Evolutionary conservation across 169 alveolate species (phyloP).

Genomic region (Amoebophrya sp.): DNA sequence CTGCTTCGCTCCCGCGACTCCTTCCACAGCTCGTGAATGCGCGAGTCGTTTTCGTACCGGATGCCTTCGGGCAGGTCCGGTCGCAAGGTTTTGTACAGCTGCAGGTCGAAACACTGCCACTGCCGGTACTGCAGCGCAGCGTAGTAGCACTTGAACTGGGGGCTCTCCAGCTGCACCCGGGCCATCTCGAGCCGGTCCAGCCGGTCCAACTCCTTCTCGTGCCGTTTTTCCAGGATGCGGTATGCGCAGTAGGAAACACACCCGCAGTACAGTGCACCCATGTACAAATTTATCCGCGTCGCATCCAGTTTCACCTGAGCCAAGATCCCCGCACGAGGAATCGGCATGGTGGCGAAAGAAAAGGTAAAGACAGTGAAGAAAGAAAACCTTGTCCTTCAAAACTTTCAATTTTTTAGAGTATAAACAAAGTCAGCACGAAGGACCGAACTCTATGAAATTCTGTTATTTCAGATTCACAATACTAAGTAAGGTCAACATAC

Average conservation of each 20-base stretch:
- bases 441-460: too few species aligned
- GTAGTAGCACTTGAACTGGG: background rate
- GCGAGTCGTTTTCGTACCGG: slow-evolving; percentile 11
- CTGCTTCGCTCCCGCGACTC: background rate
- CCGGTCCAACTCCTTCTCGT: background rate
- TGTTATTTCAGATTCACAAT: too few species aligned
- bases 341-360: slow-evolving; percentile 4
- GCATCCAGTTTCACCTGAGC: background rate
- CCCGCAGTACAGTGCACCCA: background rate
- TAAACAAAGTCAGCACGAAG: too few species aligned
- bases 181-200: background rate
- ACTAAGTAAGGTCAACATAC: too few species aligned
- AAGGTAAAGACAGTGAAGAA: too few species aligned
- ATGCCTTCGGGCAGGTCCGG: background rate
- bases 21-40: background rate
- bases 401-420: too few species aligned
- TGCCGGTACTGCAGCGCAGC: background rate
- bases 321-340: background rate
- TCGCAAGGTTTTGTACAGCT: background rate
- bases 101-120: slow-evolving; percentile 2
- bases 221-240: background rate
- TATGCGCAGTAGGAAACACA: background rate
- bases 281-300: background rate
- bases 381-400: too few species aligned
- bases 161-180: background rate